Evolutionary conservation across 208 protist genomes (phyloP).

Genomic region (Wallacemonas sp.): DNA sequence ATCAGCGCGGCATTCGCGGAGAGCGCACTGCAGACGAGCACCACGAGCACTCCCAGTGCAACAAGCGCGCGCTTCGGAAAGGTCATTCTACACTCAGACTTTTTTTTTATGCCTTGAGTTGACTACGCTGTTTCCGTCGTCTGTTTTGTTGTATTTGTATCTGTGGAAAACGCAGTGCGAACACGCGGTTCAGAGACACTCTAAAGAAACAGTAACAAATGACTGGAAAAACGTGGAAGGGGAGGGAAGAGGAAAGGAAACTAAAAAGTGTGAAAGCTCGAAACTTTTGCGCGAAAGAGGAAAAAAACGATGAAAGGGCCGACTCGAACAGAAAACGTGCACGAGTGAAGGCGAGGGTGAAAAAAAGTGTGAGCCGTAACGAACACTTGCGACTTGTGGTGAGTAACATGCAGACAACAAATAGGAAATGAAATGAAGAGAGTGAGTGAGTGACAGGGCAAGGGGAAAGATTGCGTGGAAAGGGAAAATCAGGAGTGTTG

Average conservation of each 20-base stretch:
- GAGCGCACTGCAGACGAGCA: constrained; percentile 2
- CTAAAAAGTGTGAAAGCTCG: too few species aligned
- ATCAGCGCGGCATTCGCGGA: constrained; percentile 12
- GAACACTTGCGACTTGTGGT: too few species aligned
- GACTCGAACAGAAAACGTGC: not conserved
- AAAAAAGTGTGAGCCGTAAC: not conserved
- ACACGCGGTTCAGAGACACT: too few species aligned
- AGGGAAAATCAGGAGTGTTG: too few species aligned
- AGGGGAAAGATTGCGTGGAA: too few species aligned
- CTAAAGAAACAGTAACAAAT: not conserved
- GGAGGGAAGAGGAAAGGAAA: not conserved
- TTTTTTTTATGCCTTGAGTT: not conserved
- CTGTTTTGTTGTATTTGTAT: not conserved
- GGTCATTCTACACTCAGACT: not conserved
- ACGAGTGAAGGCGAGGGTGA: not conserved
- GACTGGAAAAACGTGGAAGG: constrained; percentile 1
- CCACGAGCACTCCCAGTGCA: constrained; percentile 3
- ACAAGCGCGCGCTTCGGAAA: not conserved
- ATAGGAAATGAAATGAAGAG: too few species aligned
- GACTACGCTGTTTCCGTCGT: not conserved
- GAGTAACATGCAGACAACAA: too few species aligned
- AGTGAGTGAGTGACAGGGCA: too few species aligned
- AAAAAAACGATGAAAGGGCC: constrained; percentile 12
- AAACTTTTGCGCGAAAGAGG: too few species aligned
- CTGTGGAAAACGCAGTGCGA: too few species aligned